phyloP scores from a whole-genome alignment of 1,284 basidiomycete species.

The Pulveroboletus sp. region DNA sequence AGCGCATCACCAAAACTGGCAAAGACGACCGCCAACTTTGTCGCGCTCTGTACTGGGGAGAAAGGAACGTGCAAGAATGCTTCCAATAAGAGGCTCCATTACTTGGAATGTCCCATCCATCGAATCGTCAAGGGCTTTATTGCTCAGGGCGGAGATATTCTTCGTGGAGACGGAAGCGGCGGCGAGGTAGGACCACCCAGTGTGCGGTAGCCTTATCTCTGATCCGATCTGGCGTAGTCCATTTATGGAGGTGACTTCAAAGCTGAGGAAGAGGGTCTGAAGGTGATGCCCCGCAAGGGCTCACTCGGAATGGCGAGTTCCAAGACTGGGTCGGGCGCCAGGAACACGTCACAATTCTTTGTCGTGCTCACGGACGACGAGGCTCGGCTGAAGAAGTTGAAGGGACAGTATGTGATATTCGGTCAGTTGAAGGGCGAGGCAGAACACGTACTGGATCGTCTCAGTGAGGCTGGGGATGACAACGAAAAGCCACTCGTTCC shows the following conservation, averaged over 20 bases:
- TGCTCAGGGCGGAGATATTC: constrained; percentile 52
- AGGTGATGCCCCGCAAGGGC: constrained; percentile 41
- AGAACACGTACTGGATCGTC: constrained; percentile 39
- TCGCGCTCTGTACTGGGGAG: constrained; percentile 50
- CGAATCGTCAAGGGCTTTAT: constrained; percentile 49
- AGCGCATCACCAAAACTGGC: constrained; percentile 40
- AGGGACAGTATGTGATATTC: constrained; percentile 51
- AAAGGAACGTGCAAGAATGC: constrained; percentile 48
- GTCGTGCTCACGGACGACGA: constrained; percentile 47
- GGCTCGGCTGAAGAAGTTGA: constrained; percentile 43
- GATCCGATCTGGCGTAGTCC: constrained; percentile 36
- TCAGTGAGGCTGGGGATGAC: constrained; percentile 37
- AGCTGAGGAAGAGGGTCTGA: constrained; percentile 48
- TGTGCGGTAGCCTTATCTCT: constrained; percentile 8
- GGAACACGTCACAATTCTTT: constrained; percentile 53
- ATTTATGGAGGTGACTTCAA: constrained; percentile 53
- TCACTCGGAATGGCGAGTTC: constrained; percentile 53
- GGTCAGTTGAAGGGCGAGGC: constrained; percentile 40
- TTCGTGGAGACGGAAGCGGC: constrained; percentile 51
- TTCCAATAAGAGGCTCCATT: constrained; percentile 48
- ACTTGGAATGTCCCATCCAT: constrained; percentile 46
- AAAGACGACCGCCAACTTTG: constrained; percentile 51
- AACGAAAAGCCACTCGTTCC: constrained; percentile 42
- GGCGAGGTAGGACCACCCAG: constrained; percentile 43
- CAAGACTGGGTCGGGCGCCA: constrained; percentile 41